Percentiles rank a stretch among this genome's conserved stretches.
phyloP scores from a whole-genome alignment of 2,329 filamentous ascomycete genomes.

The Lachnellula occidentalis region DNA sequence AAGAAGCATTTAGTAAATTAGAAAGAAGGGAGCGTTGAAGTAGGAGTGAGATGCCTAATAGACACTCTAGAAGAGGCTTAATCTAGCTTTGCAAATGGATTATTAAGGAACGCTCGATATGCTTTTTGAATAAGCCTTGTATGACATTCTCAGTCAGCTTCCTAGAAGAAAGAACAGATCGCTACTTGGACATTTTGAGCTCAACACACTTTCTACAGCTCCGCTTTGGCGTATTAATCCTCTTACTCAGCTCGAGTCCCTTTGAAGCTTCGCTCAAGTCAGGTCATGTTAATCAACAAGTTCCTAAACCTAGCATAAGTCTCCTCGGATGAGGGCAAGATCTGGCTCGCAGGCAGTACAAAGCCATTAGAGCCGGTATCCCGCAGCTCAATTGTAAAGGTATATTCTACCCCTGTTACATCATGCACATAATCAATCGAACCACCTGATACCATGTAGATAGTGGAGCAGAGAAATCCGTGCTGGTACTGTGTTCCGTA shows the following conservation, averaged over 20 bases:
- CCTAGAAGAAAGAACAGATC: too few relatives aligned
- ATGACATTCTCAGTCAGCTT: too few relatives aligned
- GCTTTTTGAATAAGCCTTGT: too few relatives aligned
- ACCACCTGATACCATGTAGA: conserved; percentile 50
- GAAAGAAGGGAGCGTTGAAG: too few relatives aligned
- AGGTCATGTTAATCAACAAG: conserved; percentile 19
- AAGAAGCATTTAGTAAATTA: too few relatives aligned
- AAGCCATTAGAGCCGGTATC: conserved; percentile 45
- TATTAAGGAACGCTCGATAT: too few relatives aligned
- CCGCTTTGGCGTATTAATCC: background rate
- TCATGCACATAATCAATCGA: conserved; percentile 41
- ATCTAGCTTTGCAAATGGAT: too few relatives aligned
- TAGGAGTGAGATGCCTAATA: too few relatives aligned
- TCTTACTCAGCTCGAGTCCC: background rate
- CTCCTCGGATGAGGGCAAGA: conserved; percentile 41
- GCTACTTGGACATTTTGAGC: too few relatives aligned
- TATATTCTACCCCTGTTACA: conserved; percentile 29
- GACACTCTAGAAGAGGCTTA: too few relatives aligned
- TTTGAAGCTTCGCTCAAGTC: background rate
- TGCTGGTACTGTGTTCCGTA: conserved; percentile 39
- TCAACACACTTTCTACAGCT: too few relatives aligned
- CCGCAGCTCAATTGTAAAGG: conserved; percentile 44
- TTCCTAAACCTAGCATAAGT: conserved; percentile 37
- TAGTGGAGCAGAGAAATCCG: conserved; percentile 52
- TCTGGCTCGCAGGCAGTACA: conserved; percentile 43